Evolutionary conservation across 1,139 yeast genomes (phyloP).

Genomic region (Arxiozyma slooffiae): DNA sequence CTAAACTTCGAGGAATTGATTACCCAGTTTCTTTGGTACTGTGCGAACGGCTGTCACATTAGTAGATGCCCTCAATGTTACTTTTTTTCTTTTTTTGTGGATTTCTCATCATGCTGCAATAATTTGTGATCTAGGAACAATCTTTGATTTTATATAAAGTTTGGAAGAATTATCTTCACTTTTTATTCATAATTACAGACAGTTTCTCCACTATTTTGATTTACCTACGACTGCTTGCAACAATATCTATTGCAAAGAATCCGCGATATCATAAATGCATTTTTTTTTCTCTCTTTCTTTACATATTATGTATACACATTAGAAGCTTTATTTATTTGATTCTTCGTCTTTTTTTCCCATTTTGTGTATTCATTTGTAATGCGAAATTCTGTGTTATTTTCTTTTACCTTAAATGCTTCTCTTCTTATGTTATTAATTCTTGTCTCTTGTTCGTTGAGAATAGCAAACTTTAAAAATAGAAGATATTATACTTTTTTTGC

Average conservation of each 20-base stretch:
- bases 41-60: not conserved
- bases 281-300: too few species aligned
- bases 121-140: not conserved
- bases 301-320: not conserved
- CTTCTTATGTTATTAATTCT: not conserved
- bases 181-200: too few species aligned
- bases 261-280: too few species aligned
- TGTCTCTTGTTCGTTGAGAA: not conserved
- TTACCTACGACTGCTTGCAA: too few species aligned
- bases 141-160: too few species aligned
- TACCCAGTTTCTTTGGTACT: not conserved
- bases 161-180: not conserved
- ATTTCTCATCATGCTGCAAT: not conserved
- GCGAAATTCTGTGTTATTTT: not conserved
- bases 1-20: not conserved
- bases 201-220: not conserved
- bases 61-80: not conserved
- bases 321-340: too few species aligned
- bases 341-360: not conserved
- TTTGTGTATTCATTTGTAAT: not conserved
- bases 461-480: too few species aligned
- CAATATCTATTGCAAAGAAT: too few species aligned
- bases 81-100: not conserved
- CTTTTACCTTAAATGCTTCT: not conserved
- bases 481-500: too few species aligned